Base-by-base conservation (phyloP, 1,284 basidiomycete genomes). In the Porodaedalea pini region DNA sequence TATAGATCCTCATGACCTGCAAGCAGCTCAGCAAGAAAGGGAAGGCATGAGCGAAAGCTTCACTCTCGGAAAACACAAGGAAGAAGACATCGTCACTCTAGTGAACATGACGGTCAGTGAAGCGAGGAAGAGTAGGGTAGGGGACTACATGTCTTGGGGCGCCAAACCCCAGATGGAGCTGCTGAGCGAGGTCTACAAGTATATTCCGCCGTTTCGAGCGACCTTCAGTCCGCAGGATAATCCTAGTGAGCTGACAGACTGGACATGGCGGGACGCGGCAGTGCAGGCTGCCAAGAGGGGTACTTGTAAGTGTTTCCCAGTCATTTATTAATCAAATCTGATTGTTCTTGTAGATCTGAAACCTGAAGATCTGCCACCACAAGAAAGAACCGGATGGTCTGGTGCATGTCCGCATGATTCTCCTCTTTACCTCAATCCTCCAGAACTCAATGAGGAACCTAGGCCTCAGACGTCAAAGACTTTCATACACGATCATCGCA, bases 401-500 rank as follows among this genome's bases (percentile, higher is more conserved):
- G 68, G 74, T 2, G 71, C 72, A 10, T 80, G 78, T 62, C 62
- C 73, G 11, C 74, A 75, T 2, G 64, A 66, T 11, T 76, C 77
- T 2, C 73, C 69, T 17, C 72, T 75, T 6, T 68, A 66, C 29
- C 11, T 61, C 64, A 63, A 64, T 45, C 62, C 57, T 0, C 61
- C 57, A 4, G 10, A 29, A 5, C 32, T 59, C 19, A 31, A 55
- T 58, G 51, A 59, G 1, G 59, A 63, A 8, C 56, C 62, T 6
- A 55, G 66, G 2, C 62, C 67, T 0, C 68, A 69, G 58, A 44
- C 54, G 31, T 61, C 64, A 2, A 80, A 78, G 58, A 76, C 76
- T 0, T 82, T 81, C 64, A 78, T 82, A 51, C 66, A 75, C 61
- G 69, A 79, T 61, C 79, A 81, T 64, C 61, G 66, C 36, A 63